A percentile compares a stretch with the other conserved stretches of the same genome.
Conservation (phyloP, 257 asterid species). For the Nicotiana attenuata region DNA sequence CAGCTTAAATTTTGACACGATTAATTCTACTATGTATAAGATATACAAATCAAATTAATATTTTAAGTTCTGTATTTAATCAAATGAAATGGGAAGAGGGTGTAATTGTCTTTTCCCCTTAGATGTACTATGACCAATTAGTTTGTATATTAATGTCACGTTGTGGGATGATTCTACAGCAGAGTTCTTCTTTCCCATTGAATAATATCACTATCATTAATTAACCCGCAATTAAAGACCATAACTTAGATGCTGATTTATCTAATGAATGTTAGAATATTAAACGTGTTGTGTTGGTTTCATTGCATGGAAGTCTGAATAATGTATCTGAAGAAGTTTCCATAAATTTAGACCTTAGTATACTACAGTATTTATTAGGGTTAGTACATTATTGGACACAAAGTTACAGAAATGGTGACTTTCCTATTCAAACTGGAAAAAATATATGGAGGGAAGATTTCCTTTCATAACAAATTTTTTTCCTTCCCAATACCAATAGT, state of each 20-base stretch:
- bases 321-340: background rate
- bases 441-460: slow-evolving; percentile 16
- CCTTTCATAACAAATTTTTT: background rate
- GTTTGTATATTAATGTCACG: slow-evolving; percentile 1
- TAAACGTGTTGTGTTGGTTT: background rate
- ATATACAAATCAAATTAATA: background rate
- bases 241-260: slow-evolving; percentile 2
- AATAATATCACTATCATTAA: background rate
- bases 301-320: background rate
- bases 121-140: background rate
- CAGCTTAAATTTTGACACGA: background rate
- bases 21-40: background rate
- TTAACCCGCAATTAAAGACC: slow-evolving; percentile 3
- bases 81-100: background rate
- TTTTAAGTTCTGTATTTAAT: background rate
- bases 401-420: slow-evolving; percentile 13
- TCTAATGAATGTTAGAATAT: slow-evolving; percentile 5
- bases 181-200: slow-evolving; percentile 4
- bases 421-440: slow-evolving; percentile 22
- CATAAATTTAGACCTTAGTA: background rate
- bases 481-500: background rate
- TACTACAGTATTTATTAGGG: background rate
- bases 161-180: background rate
- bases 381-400: slow-evolving; percentile 23
- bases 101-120: background rate